Conservation (phyloP, 805 yeast species). For the Yarrowia sp. region DNA sequence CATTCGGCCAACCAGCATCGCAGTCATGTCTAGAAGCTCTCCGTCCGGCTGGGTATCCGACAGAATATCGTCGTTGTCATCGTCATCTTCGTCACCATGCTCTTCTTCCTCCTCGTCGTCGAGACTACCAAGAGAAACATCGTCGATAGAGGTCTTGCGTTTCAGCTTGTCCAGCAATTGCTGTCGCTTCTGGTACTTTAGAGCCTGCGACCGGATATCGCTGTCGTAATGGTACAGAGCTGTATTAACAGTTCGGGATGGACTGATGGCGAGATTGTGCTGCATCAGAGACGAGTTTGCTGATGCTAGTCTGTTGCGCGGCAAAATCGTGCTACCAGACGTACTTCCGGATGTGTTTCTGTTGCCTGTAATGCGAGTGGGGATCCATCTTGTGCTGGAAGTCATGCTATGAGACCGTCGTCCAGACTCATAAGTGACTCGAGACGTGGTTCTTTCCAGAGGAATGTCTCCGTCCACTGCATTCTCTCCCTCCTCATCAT, state of each 20-base stretch:
- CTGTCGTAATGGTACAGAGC: conserved; percentile 27
- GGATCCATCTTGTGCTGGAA: conserved; percentile 25
- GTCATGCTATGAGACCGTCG: conserved; percentile 16
- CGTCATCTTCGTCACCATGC: conserved; percentile 1
- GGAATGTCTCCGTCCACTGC: conserved; percentile 19
- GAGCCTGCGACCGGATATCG: conserved; percentile 23
- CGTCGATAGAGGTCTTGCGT: conserved; percentile 22
- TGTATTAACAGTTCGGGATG: conserved; percentile 25
- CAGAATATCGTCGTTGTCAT: conserved; percentile 27
- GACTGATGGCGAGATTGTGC: conserved; percentile 18
- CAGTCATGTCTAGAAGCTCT: conserved; percentile 31
- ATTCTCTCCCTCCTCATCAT: conserved; percentile 2
- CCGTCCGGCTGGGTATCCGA: conserved; percentile 31
- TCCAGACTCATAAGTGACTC: conserved; percentile 25
- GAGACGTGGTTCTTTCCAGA: conserved; percentile 15
- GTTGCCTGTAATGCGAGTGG: conserved; percentile 17
- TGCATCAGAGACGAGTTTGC: conserved; percentile 32
- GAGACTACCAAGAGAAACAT: conserved; percentile 27
- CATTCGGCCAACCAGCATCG: conserved; percentile 29
- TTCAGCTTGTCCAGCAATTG: conserved; percentile 26
- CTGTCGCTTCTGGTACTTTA: conserved; percentile 26
- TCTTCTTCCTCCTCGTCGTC: conserved; percentile 31
- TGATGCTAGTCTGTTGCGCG: conserved; percentile 16
- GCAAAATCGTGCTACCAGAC: conserved; percentile 11
- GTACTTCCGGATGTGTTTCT: conserved; percentile 5